Conservation (phyloP, 192 early-diverging fungal species). For the Pecoramyces ruminantium region DNA sequence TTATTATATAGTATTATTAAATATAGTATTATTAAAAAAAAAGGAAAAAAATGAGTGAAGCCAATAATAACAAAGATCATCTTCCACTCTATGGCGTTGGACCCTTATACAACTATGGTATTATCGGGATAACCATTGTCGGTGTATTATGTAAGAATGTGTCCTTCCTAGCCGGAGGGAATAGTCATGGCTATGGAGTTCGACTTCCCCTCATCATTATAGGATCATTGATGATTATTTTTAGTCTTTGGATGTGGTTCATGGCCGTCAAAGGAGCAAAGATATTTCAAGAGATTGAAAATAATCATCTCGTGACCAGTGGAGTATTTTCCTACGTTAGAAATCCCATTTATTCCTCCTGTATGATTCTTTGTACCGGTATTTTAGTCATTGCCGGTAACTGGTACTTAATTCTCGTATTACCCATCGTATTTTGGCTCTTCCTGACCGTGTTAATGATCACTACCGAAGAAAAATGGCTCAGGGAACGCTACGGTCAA, state of each 20-base stretch:
- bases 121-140: background rate
- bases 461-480: background rate
- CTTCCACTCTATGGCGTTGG: background rate
- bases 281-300: background rate
- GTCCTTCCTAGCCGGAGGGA: background rate
- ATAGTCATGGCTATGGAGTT: background rate
- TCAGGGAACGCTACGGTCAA: background rate
- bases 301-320: background rate
- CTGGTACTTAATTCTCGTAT: background rate
- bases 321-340: background rate
- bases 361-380: background rate
- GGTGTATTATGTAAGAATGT: background rate
- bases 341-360: background rate
- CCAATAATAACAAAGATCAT: background rate
- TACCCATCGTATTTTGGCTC: background rate
- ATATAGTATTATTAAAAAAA: no score
- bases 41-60: background rate
- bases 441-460: background rate
- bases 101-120: background rate
- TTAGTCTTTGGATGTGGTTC: background rate
- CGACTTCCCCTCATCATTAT: background rate
- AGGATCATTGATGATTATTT: background rate
- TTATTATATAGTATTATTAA: no score
- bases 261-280: background rate
- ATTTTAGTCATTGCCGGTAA: background rate